Evolutionary conservation across 2,329 filamentous ascomycete species (phyloP).

Genomic region (Catunica adiposa): DNA sequence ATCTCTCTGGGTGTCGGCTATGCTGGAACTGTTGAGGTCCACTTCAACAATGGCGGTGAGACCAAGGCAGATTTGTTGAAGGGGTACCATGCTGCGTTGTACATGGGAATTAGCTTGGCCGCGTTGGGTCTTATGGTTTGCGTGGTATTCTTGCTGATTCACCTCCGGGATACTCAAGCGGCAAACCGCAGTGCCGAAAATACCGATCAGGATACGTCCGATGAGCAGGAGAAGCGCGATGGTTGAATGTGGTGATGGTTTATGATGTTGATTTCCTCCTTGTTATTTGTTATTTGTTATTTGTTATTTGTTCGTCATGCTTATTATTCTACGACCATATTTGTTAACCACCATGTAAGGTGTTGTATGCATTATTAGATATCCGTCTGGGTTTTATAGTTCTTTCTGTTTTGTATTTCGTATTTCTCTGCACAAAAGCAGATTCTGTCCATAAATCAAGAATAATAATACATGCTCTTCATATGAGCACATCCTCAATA

Average conservation of each 20-base stretch:
- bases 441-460: not conserved
- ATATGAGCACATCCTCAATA: no score
- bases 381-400: no score
- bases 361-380: no score
- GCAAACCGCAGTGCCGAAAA: not conserved
- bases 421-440: not conserved
- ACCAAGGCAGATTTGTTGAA: conserved; percentile 18
- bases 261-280: not conserved
- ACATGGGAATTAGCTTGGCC: conserved; percentile 27
- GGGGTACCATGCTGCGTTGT: conserved; percentile 25
- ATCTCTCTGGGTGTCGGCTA: conserved; percentile 50
- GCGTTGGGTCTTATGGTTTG: conserved; percentile 22
- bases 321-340: no score
- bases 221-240: conserved; percentile 11
- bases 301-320: no score
- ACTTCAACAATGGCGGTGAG: conserved; percentile 19
- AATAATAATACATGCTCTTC: no score
- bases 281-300: not conserved
- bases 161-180: conserved; percentile 6
- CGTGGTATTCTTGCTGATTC: conserved; percentile 11
- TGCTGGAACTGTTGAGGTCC: conserved; percentile 43
- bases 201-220: conserved; percentile 3
- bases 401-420: not conserved
- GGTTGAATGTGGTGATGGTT: not conserved
- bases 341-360: no score